These are phyloP conservation scores for Henckelia pumila DNA, from an alignment of 257 asterid species.

Conservation along the genomic window DNA sequence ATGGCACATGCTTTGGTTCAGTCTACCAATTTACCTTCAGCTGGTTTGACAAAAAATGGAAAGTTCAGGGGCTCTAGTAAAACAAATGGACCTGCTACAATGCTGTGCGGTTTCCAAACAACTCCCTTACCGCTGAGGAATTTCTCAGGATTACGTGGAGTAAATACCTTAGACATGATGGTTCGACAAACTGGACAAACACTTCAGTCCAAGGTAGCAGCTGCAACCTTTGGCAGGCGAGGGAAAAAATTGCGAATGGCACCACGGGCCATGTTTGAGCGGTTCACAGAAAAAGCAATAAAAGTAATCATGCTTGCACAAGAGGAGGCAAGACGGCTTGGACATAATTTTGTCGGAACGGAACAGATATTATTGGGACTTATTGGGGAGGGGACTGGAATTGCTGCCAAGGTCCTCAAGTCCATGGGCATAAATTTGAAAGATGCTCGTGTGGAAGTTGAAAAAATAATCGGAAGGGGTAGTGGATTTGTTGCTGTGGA, in stretches of 20 bases:
- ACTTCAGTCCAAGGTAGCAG: constrained; percentile 69
- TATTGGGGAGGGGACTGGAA: constrained; percentile 98
- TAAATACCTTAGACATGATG: constrained; percentile 64
- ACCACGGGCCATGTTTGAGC: constrained; percentile 95
- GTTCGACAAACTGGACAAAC: constrained; percentile 40
- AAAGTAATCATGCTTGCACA: constrained; percentile 98
- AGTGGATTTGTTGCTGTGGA: constrained; percentile 98
- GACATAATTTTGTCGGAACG: constrained; percentile 95
- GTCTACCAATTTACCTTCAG: constrained; percentile 60
- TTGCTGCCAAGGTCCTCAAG: constrained; percentile 98
- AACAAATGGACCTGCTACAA: constrained; percentile 39
- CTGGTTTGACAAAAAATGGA: constrained; percentile 42
- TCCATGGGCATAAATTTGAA: constrained; percentile 95
- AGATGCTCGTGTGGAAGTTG: constrained; percentile 98
- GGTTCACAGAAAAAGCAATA: constrained; percentile 94
- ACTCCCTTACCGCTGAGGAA: constrained; percentile 43
- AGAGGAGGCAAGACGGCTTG: constrained; percentile 97
- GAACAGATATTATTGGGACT: constrained; percentile 95
- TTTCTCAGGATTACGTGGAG: constrained; percentile 71
- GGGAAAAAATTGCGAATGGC: constrained; percentile 46
- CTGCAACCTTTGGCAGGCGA: constrained; percentile 40
- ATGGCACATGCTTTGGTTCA: constrained; percentile 79
- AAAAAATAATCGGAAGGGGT: constrained; percentile 95
- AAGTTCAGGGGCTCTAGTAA: constrained; percentile 52
- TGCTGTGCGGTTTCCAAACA: constrained; percentile 48